phyloP scores from a whole-genome alignment of 345 rosid genomes.

The Kernera saxatilis region DNA sequence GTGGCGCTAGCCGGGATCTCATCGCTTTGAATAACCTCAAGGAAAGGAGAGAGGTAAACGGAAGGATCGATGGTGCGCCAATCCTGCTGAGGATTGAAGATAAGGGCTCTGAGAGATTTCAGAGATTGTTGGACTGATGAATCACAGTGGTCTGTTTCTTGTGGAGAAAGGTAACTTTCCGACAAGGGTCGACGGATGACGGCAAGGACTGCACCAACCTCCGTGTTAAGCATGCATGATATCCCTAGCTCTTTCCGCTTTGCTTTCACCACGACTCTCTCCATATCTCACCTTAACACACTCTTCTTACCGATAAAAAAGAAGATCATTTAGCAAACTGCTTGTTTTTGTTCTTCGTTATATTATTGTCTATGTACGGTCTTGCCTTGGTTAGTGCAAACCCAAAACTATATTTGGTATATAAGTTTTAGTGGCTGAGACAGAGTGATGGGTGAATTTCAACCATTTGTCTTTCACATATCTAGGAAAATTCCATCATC shows the following conservation, averaged over 20 bases:
- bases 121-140: slow-evolving; percentile 53
- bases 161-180: slow-evolving; percentile 37
- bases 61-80: slow-evolving; percentile 81
- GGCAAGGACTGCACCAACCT: slow-evolving; percentile 79
- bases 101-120: slow-evolving; percentile 67
- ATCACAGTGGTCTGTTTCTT: slow-evolving; percentile 49
- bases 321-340: not conserved
- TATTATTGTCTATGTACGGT: slow-evolving; percentile 8
- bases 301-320: not conserved
- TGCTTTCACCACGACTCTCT: slow-evolving; percentile 22
- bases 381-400: slow-evolving; percentile 26
- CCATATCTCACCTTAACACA: slow-evolving; percentile 11
- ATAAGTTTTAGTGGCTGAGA: slow-evolving; percentile 28
- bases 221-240: slow-evolving; percentile 93
- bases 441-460: slow-evolving; percentile 13
- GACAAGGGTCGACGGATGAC: slow-evolving; percentile 60
- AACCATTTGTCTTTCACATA: slow-evolving; percentile 24
- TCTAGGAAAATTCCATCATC: not conserved
- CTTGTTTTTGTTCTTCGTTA: not conserved
- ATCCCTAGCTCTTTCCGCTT: slow-evolving; percentile 56
- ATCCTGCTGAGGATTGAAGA: slow-evolving; percentile 88
- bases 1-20: slow-evolving; percentile 79
- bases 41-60: slow-evolving; percentile 71
- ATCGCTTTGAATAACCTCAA: slow-evolving; percentile 76
- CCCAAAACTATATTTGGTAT: slow-evolving; percentile 21